phyloP scores from a whole-genome alignment of 768 basidiomycete genomes.

The Lentinula sp. region DNA sequence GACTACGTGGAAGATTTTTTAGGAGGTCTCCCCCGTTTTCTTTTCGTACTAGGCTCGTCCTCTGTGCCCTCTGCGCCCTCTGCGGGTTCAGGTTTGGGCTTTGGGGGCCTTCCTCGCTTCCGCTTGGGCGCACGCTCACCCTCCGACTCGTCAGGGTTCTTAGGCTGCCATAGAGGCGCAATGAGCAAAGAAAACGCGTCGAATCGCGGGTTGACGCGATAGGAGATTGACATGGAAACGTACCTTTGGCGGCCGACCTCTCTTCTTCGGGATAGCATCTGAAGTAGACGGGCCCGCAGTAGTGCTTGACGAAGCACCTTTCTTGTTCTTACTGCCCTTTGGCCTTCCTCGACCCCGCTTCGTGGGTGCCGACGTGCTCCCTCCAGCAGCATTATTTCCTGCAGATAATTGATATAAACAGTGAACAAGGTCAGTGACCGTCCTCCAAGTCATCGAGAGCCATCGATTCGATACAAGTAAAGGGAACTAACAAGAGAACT shows the following conservation, averaged over 20 bases:
- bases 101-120: slow-evolving; percentile 72
- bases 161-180: slow-evolving; percentile 5
- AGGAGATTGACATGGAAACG: slow-evolving; percentile 16
- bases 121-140: slow-evolving; percentile 56
- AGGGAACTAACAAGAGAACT: slow-evolving; percentile 9
- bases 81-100: slow-evolving; percentile 40
- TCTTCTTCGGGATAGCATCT: slow-evolving; percentile 36
- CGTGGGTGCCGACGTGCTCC: slow-evolving; percentile 25
- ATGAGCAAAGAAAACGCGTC: slow-evolving; percentile 15
- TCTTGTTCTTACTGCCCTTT: slow-evolving; percentile 80
- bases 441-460: slow-evolving; percentile 13
- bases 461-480: slow-evolving; percentile 10
- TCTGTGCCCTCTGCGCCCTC: slow-evolving; percentile 31
- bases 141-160: slow-evolving; percentile 15
- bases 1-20: slow-evolving; percentile 35
- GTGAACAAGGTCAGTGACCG: slow-evolving; percentile 18
- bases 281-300: slow-evolving; percentile 29
- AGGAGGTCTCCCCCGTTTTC: slow-evolving; percentile 72
- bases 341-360: slow-evolving; percentile 88
- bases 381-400: slow-evolving; percentile 30
- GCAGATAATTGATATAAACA: slow-evolving; percentile 17
- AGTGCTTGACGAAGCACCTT: slow-evolving; percentile 24
- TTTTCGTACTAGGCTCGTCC: slow-evolving; percentile 50
- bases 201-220: slow-evolving; percentile 16
- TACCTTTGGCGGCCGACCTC: slow-evolving; percentile 68